These are phyloP conservation scores for Tuber brumale DNA, from an alignment of 495 filamentous ascomycete genomes.

Conservation along the genomic window DNA sequence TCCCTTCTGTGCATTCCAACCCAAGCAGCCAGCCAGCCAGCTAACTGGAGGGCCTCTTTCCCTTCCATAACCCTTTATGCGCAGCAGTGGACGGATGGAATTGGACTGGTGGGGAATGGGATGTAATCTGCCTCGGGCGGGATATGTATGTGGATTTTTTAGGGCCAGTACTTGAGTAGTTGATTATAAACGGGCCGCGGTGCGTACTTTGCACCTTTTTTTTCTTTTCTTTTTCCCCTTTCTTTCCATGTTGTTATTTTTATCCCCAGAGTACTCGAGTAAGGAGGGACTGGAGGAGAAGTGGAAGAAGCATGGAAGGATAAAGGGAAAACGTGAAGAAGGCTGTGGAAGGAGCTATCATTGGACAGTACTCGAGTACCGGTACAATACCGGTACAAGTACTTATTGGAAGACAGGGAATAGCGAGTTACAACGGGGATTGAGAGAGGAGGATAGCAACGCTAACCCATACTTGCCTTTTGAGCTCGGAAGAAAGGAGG, in stretches of 20 bases:
- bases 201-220: neutral
- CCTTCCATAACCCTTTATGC: neutral
- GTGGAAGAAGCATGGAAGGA: conserved; percentile 4
- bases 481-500: neutral
- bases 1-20: neutral
- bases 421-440: neutral
- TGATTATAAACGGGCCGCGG: neutral
- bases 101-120: neutral
- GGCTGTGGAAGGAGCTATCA: neutral
- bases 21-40: neutral
- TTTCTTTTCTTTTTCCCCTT: too few relatives aligned
- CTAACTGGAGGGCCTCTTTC: neutral
- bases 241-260: neutral
- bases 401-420: neutral
- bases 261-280: neutral
- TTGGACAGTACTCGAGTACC: neutral
- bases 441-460: neutral
- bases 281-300: conserved; percentile 1
- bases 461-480: neutral
- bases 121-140: neutral
- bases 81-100: neutral
- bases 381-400: too few relatives aligned
- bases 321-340: neutral
- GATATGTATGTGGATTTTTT: neutral
- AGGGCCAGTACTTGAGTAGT: neutral